Base-by-base conservation (phyloP, 108 stramenopile species). In the Schizochytrium sp. region DNA sequence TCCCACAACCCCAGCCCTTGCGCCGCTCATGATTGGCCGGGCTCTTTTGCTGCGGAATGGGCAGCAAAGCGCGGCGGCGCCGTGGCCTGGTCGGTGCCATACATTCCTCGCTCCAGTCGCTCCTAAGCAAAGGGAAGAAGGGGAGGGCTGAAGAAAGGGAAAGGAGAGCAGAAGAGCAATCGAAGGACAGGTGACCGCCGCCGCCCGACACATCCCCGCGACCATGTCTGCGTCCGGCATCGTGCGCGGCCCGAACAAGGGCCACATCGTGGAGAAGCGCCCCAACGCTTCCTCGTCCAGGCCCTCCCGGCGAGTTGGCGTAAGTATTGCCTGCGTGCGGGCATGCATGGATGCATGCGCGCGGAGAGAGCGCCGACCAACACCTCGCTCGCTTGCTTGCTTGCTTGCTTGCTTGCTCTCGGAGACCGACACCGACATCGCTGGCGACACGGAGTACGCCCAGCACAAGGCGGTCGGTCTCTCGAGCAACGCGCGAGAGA, bases 241-340 rank as follows among this genome's bases (percentile, higher is more conserved):
- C 88, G 72, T 43, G 19, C n/a, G 88, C 45, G 90, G 90, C 47
- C 60, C 43, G 41, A 83, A 91, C 51, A 91, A 91, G 72, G 90
- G 90, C 44, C 88, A 60, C 76, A 19, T 87, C 60, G 88, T 88
- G 45, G 51, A 43, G 29, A 91, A 91, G 88, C 34, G 72, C 63
- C 63, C 63, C 41, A 41, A 60, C 44, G 55, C 34, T 34, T 60
- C 60, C 87, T 8, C 87, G 12, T 60, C 87, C 60, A 44, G 87
- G n/a, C 58, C 55, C 58, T 87, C 29, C 6, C 60, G 87, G 19
- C 14, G 63, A 28, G 63, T 60, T 29, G 34, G 60, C 44, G 34
- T 43, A 58, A 34, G 29, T 88, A 18, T 14, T 16, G 28, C 10
- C 21, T 8, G 41, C 10, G 21, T 60, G 19, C 44, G 34, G 41